Percentiles rank a stretch among this genome's conserved stretches.
phyloP scores from a whole-genome alignment of 2,329 filamentous ascomycete genomes.

The Aspergillus nomiae region DNA sequence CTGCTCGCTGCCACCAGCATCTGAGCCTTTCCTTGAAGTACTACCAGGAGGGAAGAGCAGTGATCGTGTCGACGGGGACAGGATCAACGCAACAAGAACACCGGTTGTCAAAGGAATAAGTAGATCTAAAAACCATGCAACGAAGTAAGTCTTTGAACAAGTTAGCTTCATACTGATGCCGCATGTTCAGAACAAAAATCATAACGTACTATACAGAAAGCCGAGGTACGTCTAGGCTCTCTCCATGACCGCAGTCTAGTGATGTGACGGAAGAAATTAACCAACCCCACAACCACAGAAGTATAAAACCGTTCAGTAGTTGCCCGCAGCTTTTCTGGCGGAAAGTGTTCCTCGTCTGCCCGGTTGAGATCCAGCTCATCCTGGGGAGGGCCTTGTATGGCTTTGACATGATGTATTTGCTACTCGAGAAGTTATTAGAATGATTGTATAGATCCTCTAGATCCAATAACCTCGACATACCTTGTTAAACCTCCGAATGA shows the following conservation, averaged over 20 bases:
- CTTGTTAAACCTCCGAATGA: conserved; percentile 75
- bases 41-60: conserved; percentile 69
- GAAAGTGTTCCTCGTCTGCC: conserved; percentile 79
- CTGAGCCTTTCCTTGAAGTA: conserved; percentile 65
- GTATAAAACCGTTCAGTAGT: conserved; percentile 81
- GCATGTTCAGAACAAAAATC: too few species aligned
- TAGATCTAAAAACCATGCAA: conserved; percentile 74
- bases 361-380: conserved; percentile 77
- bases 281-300: conserved; percentile 70
- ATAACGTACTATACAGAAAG: conserved; percentile 59
- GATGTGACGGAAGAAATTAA: conserved; percentile 71
- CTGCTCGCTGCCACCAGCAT: conserved; percentile 65
- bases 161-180: not conserved
- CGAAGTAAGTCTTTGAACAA: conserved; percentile 50
- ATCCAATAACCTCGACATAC: conserved; percentile 35
- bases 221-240: conserved; percentile 67
- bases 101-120: conserved; percentile 62
- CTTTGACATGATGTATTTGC: conserved; percentile 73
- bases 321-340: conserved; percentile 76
- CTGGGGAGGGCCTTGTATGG: conserved; percentile 59
- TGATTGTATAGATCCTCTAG: not conserved
- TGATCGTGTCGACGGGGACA: conserved; percentile 62
- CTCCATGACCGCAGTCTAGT: conserved; percentile 77
- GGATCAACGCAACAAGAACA: conserved; percentile 66
- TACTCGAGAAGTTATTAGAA: conserved; percentile 27